Base-by-base conservation (phyloP, 805 yeast species). In the Yamadazyma sp. region DNA sequence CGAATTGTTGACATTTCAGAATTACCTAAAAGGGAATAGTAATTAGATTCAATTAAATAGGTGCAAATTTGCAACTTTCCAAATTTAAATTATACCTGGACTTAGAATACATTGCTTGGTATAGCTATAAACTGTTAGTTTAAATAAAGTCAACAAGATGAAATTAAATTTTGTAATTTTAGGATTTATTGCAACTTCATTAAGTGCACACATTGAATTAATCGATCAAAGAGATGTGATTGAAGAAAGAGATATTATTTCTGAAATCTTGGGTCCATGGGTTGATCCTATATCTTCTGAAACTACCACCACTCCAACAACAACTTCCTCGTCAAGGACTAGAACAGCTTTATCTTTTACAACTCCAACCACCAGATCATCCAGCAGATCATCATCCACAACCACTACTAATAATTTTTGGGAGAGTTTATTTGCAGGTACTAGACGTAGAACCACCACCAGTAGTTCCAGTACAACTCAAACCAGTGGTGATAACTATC, bases 291-390 rank as follows among this genome's bases (percentile, higher is more conserved):
- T 33, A 18, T 13, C 37, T 20, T 16, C 37, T 19, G 35, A 21
- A 5, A 30, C 27, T 20, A 31, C 36, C 19, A 21, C 42, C 23
- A 25, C 35, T 14, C 5, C 33, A 31, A n/a, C 33, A 9, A 22
- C 27, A 4, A 7, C 36, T 7, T 14, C 31, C 11, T 15, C 25
- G 12, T 23, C 28, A 11, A 24, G 16, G 16, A 18, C 27, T 7
- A 22, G 30, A 16, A 9, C 35, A 17, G 25, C 29, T 18, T n/a
- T 27, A 11, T 23, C 32, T 11, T 15, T 25, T 12, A 27, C 37
- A 23, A 24, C 25, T 23, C 28, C 37, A 6, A 16, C 29, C 9
- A 17, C 29, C 11, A 13, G 18, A 16, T n/a, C 28, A 9, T 11
- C 16, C 16, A 7, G 18, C 9, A 27, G n/a, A 11, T 7, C 30